Evolutionary conservation across 495 filamentous ascomycete genomes (phyloP), one percentile per base, ranked within the genome.

Genomic region (Parathielavia hyrcaniae): DNA sequence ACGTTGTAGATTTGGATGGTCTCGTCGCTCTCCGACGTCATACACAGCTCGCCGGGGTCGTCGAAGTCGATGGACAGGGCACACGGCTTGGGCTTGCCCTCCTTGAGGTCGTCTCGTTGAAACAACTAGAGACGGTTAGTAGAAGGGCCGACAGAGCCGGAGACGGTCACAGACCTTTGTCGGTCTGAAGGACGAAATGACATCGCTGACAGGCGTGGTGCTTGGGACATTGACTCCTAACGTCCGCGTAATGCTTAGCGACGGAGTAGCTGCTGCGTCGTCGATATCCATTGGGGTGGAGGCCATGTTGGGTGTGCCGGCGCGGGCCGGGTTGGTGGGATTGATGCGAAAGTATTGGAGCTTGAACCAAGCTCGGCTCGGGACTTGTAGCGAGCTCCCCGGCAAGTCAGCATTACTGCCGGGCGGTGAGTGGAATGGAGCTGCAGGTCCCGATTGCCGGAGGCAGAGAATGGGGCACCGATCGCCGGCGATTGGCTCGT

Each of bases 1-100:
- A 92, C 86, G 63, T 90, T 93, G 74, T 91, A 99, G 34, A 97
- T 80, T 65, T 97, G 91, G 59, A 99, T 89, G 1, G 88, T 93
- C 62, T 97, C 91, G 67, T 97, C 95, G 68, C 85, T 86, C 51
- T 90, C 88, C 9, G 89, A 86, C 0, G 91, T 85, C 67, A 97
- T 88, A 41, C 91, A 78, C 40, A 88, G 87, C 61, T 96, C 90
- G 65, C 93, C 93, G 23, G 86, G 85, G 75, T 97, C 91, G 72
- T 97, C 91, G 65, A 96, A 97, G 74, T 97, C 91, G 63, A 99
- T 82, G 5, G 91, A 97, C 5, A 79, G 66, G 23, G 81, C 73
- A 35, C 71, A 65, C 12, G 75, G 73, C 47, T 66, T 70, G 1
- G 65, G 63, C 41, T 68, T 68, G 51, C 67, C 70, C 11, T 75